Percentiles rank a stretch among this genome's conserved stretches.
These are phyloP conservation scores for Styphnolobium japonicum DNA, from an alignment of 306 rosid genomes.

Conservation along the genomic window DNA sequence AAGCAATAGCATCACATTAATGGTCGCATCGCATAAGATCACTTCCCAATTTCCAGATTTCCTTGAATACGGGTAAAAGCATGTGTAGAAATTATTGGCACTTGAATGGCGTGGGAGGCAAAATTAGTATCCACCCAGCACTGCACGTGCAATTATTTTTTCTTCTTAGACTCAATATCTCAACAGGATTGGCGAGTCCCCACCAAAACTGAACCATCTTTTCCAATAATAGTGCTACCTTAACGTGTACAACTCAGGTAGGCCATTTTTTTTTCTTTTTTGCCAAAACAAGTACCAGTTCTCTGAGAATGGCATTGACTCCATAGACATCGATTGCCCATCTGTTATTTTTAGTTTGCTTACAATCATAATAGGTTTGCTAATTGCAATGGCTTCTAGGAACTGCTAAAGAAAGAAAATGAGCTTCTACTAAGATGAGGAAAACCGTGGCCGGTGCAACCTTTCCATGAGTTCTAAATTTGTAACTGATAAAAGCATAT, in stretches of 20 bases:
- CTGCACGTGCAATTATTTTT: constrained; percentile 39
- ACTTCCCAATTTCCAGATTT: neutral
- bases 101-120: constrained; percentile 24
- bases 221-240: constrained; percentile 23
- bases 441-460: neutral
- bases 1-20: neutral
- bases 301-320: neutral
- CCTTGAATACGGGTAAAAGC: constrained; percentile 15
- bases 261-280: neutral
- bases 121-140: neutral
- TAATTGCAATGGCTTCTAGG: neutral
- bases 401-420: constrained; percentile 6
- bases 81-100: constrained; percentile 24
- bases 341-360: neutral
- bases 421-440: neutral
- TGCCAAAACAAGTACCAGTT: constrained; percentile 8
- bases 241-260: constrained; percentile 21
- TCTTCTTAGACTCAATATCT: neutral
- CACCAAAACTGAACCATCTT: constrained; percentile 1
- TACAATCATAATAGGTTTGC: constrained; percentile 11
- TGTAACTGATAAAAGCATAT: neutral
- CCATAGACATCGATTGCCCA: neutral
- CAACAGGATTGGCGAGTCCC: constrained; percentile 14
- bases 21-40: neutral
- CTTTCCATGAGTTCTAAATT: neutral